phyloP scores from a whole-genome alignment of 352 stramenopile genomes.

The Elongisporangium undulatum region DNA sequence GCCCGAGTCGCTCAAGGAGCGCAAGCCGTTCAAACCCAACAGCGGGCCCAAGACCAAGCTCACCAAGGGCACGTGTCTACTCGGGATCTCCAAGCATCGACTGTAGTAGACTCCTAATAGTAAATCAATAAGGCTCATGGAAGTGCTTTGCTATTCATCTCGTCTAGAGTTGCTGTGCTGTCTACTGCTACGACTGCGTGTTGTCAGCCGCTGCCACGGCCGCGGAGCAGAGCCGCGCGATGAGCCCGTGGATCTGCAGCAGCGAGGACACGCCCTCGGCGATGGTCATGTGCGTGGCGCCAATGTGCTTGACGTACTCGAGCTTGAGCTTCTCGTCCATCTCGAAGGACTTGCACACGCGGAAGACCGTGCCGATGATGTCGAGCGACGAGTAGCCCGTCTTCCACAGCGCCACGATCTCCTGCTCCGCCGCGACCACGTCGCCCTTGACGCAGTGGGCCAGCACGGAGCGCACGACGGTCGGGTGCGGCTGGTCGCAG shows the following conservation, averaged over 20 bases:
- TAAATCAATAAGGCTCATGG: not conserved
- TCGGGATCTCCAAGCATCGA: constrained; percentile 77
- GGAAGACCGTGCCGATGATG: constrained; percentile 98
- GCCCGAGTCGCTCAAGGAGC: constrained; percentile 51
- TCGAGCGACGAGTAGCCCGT: constrained; percentile 95
- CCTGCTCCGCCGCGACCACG: constrained; percentile 77
- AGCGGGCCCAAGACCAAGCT: constrained; percentile 72
- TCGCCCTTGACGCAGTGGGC: constrained; percentile 72
- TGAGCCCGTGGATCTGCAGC: constrained; percentile 94
- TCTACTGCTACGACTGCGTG: constrained; percentile 15
- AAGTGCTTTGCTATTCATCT: constrained; percentile 22
- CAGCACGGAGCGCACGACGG: constrained; percentile 63
- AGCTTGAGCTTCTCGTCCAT: constrained; percentile 86
- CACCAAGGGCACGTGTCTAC: constrained; percentile 59
- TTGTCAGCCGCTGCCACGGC: constrained; percentile 17
- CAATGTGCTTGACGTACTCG: constrained; percentile 90
- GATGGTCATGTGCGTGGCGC: constrained; percentile 93
- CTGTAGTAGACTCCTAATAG: constrained; percentile 23
- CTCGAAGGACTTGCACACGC: constrained; percentile 88
- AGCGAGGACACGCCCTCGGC: constrained; percentile 89
- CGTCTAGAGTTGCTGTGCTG: constrained; percentile 3
- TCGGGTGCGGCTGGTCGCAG: constrained; percentile 95
- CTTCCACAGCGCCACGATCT: constrained; percentile 67
- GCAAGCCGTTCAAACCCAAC: constrained; percentile 61
- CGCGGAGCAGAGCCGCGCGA: constrained; percentile 66